Conservation (phyloP, 768 basidiomycete species). For the Termitomyces sp. region DNA sequence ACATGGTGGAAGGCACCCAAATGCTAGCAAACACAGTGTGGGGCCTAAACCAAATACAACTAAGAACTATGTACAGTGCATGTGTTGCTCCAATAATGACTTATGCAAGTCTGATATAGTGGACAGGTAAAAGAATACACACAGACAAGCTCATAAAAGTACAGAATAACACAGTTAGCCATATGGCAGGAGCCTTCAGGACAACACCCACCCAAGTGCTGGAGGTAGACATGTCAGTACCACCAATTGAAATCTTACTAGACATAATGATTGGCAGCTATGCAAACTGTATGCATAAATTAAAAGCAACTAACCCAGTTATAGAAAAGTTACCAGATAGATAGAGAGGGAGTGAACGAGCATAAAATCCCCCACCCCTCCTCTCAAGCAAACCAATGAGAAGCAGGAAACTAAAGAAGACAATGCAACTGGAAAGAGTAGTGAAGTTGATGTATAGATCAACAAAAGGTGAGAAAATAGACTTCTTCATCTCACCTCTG, state of each 20-base stretch:
- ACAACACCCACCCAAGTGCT: no score
- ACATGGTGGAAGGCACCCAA: neutral
- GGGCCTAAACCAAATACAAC: neutral
- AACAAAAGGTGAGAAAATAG: no score
- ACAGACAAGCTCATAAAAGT: neutral
- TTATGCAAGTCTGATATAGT: neutral
- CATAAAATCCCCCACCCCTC: neutral
- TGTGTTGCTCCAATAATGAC: neutral
- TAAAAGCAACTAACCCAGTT: neutral
- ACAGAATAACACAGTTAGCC: neutral
- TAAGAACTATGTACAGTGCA: no score
- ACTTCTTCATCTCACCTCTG: no score
- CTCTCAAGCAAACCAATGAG: no score
- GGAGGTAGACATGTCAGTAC: no score
- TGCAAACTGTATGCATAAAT: neutral
- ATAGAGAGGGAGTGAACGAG: neutral
- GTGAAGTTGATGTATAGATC: no score
- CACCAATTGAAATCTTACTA: no score
- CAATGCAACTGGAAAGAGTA: no score
- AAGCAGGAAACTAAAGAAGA: no score
- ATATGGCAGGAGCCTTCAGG: no score
- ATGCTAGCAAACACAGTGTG: neutral
- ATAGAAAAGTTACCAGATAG: neutral
- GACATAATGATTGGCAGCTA: neutral
- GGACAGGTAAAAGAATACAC: neutral